Evolutionary conservation across 257 asterid genomes (phyloP).

Genomic region (Jacaranda copaia): DNA sequence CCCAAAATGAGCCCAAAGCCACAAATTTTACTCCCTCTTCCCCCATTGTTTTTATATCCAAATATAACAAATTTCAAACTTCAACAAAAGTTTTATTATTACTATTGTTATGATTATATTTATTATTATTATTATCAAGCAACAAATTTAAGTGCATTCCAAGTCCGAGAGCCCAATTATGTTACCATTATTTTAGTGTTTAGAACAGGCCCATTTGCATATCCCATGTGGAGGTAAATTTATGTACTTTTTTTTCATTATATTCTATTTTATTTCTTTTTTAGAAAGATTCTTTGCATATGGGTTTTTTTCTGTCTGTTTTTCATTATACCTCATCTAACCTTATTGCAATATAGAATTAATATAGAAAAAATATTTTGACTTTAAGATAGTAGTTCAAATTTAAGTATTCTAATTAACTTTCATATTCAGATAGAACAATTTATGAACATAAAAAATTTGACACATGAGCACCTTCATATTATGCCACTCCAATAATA

Average conservation of each 20-base stretch:
- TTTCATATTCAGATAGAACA: neutral
- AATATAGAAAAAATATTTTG: too few species aligned
- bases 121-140: neutral
- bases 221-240: too few species aligned
- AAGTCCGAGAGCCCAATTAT: neutral
- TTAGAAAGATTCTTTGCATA: neutral
- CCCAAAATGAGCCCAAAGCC: neutral
- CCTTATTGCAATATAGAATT: too few species aligned
- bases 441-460: too few species aligned
- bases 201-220: constrained; percentile 26
- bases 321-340: too few species aligned
- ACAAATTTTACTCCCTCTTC: neutral
- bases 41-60: neutral
- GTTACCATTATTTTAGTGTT: neutral
- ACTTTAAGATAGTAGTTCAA: too few species aligned
- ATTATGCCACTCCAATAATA: neutral
- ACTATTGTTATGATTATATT: too few species aligned
- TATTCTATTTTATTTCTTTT: too few species aligned
- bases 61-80: neutral
- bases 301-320: too few species aligned
- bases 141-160: neutral
- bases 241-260: neutral
- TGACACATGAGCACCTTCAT: neutral
- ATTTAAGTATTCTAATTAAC: neutral
- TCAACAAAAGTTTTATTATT: neutral